These are phyloP conservation scores for Aureobasidium lini DNA, from an alignment of 2,329 filamentous ascomycete genomes.

Conservation along the genomic window DNA sequence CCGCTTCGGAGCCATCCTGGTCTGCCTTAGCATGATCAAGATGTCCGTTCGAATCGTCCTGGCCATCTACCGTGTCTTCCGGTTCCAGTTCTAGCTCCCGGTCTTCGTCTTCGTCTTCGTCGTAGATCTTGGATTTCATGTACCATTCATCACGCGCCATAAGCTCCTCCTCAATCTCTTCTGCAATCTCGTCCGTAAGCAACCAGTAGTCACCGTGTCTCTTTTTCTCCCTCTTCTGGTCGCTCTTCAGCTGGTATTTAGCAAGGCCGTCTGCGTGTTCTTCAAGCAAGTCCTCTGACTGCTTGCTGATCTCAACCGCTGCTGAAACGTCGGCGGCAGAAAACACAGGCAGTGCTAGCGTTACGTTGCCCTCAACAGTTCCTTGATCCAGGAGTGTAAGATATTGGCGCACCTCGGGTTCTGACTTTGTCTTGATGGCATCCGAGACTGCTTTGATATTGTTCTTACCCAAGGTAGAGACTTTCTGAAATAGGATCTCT, in stretches of 20 bases:
- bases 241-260: slow-evolving; percentile 55
- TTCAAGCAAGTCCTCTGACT: slow-evolving; percentile 61
- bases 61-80: background rate
- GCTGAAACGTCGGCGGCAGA: slow-evolving; percentile 55
- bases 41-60: background rate
- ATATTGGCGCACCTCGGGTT: slow-evolving; percentile 66
- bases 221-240: slow-evolving; percentile 52
- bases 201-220: slow-evolving; percentile 62
- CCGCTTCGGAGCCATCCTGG: background rate
- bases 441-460: slow-evolving; percentile 55
- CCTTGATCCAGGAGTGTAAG: slow-evolving; percentile 53
- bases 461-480: slow-evolving; percentile 57
- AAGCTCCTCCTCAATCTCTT: slow-evolving; percentile 23
- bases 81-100: background rate
- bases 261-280: slow-evolving; percentile 59
- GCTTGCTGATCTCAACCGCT: slow-evolving; percentile 62
- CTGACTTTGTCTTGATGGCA: slow-evolving; percentile 62
- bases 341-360: slow-evolving; percentile 31
- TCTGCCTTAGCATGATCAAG: background rate
- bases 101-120: background rate
- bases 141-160: background rate
- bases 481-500: slow-evolving; percentile 55
- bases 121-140: background rate
- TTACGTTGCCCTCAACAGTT: slow-evolving; percentile 32
- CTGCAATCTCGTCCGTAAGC: slow-evolving; percentile 40